Base-by-base conservation (phyloP, 2,329 filamentous ascomycete species). In the Alternaria alternata region DNA sequence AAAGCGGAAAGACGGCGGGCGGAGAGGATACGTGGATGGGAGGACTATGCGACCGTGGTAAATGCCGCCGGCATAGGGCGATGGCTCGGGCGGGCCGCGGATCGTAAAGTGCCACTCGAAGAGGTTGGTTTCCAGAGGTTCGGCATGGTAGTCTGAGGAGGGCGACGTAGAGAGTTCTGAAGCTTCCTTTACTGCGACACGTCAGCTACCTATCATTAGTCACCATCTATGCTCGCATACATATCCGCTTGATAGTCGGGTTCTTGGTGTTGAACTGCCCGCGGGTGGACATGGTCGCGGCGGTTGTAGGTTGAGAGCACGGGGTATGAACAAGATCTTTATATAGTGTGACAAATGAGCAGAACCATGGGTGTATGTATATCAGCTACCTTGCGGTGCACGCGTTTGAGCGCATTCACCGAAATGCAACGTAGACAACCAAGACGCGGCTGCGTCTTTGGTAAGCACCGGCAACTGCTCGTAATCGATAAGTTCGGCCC, bases 81-180 rank as follows among this genome's bases (percentile, higher is more conserved):
- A 94, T 18, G 86, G 86, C 32, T 87, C 84, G 0, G 94, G 94
- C 0, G 94, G 94, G 0, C 95, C 95, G 52, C 90, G 88, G n/a
- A 99, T 85, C 0, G 95, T 99, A 81, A 98, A 99, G 83, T 99
- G 95, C 95, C 95, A 99, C 81, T 98, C 94, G 81, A 97, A 97
- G 54, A 99, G 89, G 80, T 98, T 93, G 32, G 88, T 85, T 75
- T 98, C 94, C 63, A 94, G 87, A 0, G 95, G 95, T 4, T 89
- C 85, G 41, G 94, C 95, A 69, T 90, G 88, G 80, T 94, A 96
- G 81, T 97, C 93, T 54, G 91, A 84, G 3, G 92, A 95, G 5
- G 94, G 93, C 38, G 91, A 86, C 59, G 84, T 85, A 62, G 92
- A 89, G 57, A 99, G 87, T 78, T 98, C 95, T 60, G 91, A 86